Evolutionary conservation across 805 yeast genomes (phyloP), one percentile per base, ranked within the genome.

Genomic region (Yamadazyma takamatsuzukensis): DNA sequence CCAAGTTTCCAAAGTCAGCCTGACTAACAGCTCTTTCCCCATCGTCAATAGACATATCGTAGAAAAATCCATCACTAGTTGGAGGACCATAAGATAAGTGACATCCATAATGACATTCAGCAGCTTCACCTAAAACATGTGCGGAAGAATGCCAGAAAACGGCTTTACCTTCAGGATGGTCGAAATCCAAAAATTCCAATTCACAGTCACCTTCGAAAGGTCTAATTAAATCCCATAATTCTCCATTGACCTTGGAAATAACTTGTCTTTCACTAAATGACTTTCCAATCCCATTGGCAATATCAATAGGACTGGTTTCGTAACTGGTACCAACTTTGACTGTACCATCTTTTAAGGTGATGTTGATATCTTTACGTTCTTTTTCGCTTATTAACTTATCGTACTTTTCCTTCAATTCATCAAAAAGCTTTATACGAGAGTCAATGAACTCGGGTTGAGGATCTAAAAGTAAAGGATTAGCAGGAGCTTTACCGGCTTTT

Each of bases 141-240:
- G 98, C 98, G 46, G 96, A 83, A 2, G 98, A 93, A 62, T 93
- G 98, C 98, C 98, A 93, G 68, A 93, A 93, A 21, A 90, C 97
- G 45, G 80, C 78, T 59, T 82, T 86, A 62, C 97, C 98, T 54
- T 89, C 97, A n/a, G 84, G 84, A 40, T 86, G 72, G 24, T 87
- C 95, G 52, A 93, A 93, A 56, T 89, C 97, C 56, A 87, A 76
- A 52, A 88, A 81, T 58, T 87, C 93, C 43, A 93, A 68, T 16
- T 66, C 58, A 39, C 75, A 70, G 40, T 76, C 83, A 9, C 61
- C 64, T 64, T 93, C 98, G 32, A 93, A 70, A 16, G 97, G 97
- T 66, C 98, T 83, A 44, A 82, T 89, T 52, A 93, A 71, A 67
- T 93, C 98, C 97, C 98, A 93, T 49, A 90, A 70, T 50, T 75